Evolutionary conservation across 2,329 filamentous ascomycete genomes (phyloP).

Genomic region (Sporothrix brunneoviolacea): DNA sequence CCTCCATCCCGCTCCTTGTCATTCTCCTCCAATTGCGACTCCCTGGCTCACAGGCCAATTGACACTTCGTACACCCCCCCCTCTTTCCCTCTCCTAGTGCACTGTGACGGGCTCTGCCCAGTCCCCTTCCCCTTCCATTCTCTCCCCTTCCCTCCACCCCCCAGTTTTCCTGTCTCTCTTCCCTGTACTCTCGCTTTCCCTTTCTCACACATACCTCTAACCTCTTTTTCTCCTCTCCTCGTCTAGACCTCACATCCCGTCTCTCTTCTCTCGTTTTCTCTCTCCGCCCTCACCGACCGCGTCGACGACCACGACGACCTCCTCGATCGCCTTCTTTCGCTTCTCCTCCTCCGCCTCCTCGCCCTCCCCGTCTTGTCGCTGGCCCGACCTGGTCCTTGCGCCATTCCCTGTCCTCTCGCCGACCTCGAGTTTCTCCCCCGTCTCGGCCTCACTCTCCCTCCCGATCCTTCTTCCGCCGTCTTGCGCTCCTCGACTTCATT

Average conservation of each 20-base stretch:
- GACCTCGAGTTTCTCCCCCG: neutral
- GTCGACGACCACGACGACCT: neutral
- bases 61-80: constrained; percentile 8
- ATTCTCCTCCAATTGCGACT: constrained; percentile 1
- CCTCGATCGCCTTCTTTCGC: neutral
- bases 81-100: neutral
- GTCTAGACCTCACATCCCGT: neutral
- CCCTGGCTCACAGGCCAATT: too few species aligned
- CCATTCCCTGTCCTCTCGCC: neutral
- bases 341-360: neutral
- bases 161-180: constrained; percentile 5
- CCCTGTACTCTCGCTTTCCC: constrained; percentile 6
- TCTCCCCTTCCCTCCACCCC: constrained; percentile 2
- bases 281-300: neutral
- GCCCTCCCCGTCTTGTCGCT: constrained; percentile 5
- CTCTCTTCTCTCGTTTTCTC: neutral
- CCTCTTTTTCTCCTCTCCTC: neutral
- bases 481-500: too few species aligned
- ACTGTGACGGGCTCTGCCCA: constrained; percentile 4
- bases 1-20: neutral
- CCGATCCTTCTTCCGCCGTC: too few species aligned
- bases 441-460: too few species aligned
- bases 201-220: constrained; percentile 3
- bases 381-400: constrained; percentile 12
- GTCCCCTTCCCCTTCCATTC: neutral